Conservation (phyloP, 768 basidiomycete genomes). For the Xerocomellus dryophilus region DNA sequence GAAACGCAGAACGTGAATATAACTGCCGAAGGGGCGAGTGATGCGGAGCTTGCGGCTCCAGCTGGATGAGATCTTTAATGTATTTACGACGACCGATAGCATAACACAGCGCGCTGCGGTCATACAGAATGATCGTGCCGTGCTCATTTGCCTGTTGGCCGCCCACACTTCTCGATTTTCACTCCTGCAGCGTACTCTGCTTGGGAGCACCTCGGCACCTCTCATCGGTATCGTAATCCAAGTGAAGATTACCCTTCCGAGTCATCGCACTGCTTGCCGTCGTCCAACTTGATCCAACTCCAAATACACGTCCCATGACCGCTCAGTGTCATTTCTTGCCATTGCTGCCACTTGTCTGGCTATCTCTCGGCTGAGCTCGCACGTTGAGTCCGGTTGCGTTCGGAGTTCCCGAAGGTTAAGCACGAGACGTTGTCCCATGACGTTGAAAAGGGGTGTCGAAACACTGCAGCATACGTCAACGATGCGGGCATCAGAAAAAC, state of each 20-base stretch:
- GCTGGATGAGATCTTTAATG: constrained; percentile 9
- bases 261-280: no score
- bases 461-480: not conserved
- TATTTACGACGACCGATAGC: not conserved
- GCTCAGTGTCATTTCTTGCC: not conserved
- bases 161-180: no score
- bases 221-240: not conserved
- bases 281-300: not conserved
- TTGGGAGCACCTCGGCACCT: not conserved
- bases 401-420: constrained; percentile 18
- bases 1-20: not conserved
- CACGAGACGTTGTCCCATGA: constrained; percentile 25
- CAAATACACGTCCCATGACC: not conserved
- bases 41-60: not conserved
- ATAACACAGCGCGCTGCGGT: not conserved
- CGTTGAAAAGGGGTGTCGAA: constrained; percentile 5
- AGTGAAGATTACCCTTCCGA: not conserved
- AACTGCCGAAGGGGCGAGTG: not conserved
- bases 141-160: not conserved
- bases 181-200: not conserved
- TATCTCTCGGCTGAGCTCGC: constrained; percentile 13
- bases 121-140: not conserved
- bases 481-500: not conserved
- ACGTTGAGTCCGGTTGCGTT: not conserved
- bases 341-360: constrained; percentile 9